Evolutionary conservation across 306 rosid species (phyloP), one percentile per base, ranked within the genome.

Genomic region (Trifolium pratense): DNA sequence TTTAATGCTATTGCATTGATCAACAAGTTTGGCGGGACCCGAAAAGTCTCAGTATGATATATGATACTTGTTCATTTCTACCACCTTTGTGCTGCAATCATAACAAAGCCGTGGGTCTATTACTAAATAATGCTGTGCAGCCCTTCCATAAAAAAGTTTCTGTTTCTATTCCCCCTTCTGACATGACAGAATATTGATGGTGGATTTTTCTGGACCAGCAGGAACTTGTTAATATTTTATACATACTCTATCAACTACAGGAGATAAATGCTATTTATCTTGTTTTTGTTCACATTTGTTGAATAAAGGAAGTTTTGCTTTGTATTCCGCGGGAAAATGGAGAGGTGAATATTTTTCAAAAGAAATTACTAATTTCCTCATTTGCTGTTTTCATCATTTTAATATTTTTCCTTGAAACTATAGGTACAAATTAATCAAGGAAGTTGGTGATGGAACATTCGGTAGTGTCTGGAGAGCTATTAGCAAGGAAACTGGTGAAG

Each of bases 381-480:
- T 64, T 32, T 71, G 23, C 26, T 36, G 49, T 51, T 71, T 40
- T 40, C 31, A 23, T 21, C 57, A 36, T 32, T 75, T 45, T 25
- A 43, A 55, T 1, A 46, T 51, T 16, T 46, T 76, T 56, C 32
- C 14, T 31, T 60, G 39, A 39, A 18, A 58, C 57, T 32, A 14
- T 59, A 94, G 98, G 89, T 95, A 90, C 86, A 88, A 79, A 80
- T 79, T 95, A 86, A 95, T 91, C 77, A 95, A 95, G 88, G 99
- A 95, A 86, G 99, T 95, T 56, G 99, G 99, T 82, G 91, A 95
- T 84, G 99, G 99, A 69, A 88, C 99, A 12, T 95, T 91, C 81
- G 99, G 99, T 71, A 86, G 85, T 82, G 99, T 95, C 34, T 95
- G 99, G 99, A 82, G 97, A 77, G 99, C 97, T 67, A 86, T 95